phyloP scores from a whole-genome alignment of 192 early-diverging fungal species.

The Neocallimastix lanati region DNA sequence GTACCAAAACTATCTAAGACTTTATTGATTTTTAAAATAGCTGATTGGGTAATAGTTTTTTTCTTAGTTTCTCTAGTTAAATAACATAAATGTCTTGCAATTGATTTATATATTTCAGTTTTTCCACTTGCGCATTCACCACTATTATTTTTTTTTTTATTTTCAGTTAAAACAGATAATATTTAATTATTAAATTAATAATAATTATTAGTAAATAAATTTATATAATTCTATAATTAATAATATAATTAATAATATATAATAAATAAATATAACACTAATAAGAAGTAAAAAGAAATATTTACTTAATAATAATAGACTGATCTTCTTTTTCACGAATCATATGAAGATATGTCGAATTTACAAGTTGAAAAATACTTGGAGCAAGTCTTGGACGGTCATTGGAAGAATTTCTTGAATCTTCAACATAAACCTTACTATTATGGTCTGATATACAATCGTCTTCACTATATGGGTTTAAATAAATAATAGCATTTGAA shows the following conservation, averaged over 20 bases:
- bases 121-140: constrained; percentile 80
- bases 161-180: too few relatives aligned
- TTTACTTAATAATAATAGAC: background rate
- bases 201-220: too few relatives aligned
- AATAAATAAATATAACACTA: too few relatives aligned
- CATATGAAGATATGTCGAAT: background rate
- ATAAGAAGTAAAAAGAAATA: too few relatives aligned
- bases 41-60: background rate
- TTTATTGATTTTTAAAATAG: constrained; percentile 38
- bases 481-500: background rate
- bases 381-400: background rate
- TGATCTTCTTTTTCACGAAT: background rate
- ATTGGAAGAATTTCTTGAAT: background rate
- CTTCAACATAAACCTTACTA: background rate
- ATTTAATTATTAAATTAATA: too few relatives aligned
- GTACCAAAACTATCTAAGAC: constrained; percentile 79
- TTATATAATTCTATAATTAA: too few relatives aligned
- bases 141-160: constrained; percentile 4
- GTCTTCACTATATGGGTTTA: background rate
- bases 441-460: background rate
- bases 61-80: background rate
- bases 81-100: constrained; percentile 13
- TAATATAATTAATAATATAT: too few relatives aligned
- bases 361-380: background rate
- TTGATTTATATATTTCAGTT: constrained; percentile 42